phyloP scores from a whole-genome alignment of 345 rosid species.

The Lepidium didymum region DNA sequence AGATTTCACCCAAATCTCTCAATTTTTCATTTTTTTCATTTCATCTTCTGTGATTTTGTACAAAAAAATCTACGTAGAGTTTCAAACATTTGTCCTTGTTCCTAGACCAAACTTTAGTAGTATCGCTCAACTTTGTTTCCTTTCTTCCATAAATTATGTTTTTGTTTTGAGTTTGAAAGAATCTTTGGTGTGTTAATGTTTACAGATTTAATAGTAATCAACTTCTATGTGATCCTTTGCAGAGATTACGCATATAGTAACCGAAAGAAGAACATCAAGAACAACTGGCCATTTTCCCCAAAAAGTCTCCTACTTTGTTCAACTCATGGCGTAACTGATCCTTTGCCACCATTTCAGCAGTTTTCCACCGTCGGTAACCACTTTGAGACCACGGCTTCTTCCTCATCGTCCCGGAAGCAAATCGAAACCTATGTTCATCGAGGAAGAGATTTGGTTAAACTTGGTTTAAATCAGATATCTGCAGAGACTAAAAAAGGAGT shows the following conservation, averaged over 20 bases:
- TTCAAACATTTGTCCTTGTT: not conserved
- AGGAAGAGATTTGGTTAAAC: constrained; percentile 24
- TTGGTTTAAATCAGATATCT: constrained; percentile 20
- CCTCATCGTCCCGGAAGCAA: constrained; percentile 27
- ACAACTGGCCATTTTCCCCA: constrained; percentile 86
- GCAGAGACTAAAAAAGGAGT: constrained; percentile 33
- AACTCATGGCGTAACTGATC: constrained; percentile 82
- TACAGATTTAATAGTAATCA: not conserved
- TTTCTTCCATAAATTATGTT: not conserved
- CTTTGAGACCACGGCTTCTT: constrained; percentile 24
- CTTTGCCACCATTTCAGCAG: constrained; percentile 78
- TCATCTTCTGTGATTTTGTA: not conserved
- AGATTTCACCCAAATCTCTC: constrained; percentile 22
- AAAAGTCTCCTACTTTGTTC: constrained; percentile 70
- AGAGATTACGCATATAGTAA: constrained; percentile 82
- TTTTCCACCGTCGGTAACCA: constrained; percentile 37
- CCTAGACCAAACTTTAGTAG: not conserved
- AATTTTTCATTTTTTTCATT: not conserved
- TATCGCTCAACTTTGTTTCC: not conserved
- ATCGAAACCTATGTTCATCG: constrained; percentile 19
- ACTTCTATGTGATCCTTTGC: constrained; percentile 27
- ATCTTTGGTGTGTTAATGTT: not conserved
- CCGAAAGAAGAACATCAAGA: constrained; percentile 68
- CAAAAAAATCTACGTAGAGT: not conserved
- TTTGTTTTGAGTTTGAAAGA: not conserved